Conservation (phyloP, 208 protist species). For the Trypanosoma brucei region DNA sequence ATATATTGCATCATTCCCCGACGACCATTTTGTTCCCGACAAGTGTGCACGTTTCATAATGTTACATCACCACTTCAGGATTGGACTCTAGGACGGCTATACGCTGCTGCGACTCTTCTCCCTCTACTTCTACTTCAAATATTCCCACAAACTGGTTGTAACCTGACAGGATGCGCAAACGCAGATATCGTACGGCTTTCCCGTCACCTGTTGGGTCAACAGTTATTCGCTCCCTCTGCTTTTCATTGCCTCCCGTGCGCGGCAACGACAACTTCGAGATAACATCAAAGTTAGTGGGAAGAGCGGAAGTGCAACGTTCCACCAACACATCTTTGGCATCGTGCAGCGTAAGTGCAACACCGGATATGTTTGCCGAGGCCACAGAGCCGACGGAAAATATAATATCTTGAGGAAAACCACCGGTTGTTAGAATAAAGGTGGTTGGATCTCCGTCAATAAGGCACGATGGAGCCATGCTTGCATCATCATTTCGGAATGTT, state of each 20-base stretch:
- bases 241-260: constrained; percentile 14
- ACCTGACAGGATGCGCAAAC: constrained; percentile 59
- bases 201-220: constrained; percentile 53
- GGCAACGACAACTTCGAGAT: constrained; percentile 50
- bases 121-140: constrained; percentile 51
- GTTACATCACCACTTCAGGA: constrained; percentile 74
- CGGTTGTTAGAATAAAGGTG: constrained; percentile 80
- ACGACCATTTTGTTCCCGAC: background rate
- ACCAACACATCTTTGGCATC: constrained; percentile 72
- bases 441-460: constrained; percentile 36
- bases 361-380: constrained; percentile 48
- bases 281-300: constrained; percentile 34
- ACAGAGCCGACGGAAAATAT: constrained; percentile 55
- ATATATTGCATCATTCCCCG: background rate
- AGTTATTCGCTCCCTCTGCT: constrained; percentile 60
- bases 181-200: constrained; percentile 46
- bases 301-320: constrained; percentile 20
- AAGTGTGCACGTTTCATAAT: background rate
- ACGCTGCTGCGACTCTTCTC: constrained; percentile 84
- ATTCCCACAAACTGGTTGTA: constrained; percentile 83
- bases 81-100: constrained; percentile 73
- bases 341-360: constrained; percentile 47
- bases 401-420: constrained; percentile 80
- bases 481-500: constrained; percentile 71
- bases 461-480: constrained; percentile 26